phyloP scores from a whole-genome alignment of 768 basidiomycete species.

The Trametes elegans region DNA sequence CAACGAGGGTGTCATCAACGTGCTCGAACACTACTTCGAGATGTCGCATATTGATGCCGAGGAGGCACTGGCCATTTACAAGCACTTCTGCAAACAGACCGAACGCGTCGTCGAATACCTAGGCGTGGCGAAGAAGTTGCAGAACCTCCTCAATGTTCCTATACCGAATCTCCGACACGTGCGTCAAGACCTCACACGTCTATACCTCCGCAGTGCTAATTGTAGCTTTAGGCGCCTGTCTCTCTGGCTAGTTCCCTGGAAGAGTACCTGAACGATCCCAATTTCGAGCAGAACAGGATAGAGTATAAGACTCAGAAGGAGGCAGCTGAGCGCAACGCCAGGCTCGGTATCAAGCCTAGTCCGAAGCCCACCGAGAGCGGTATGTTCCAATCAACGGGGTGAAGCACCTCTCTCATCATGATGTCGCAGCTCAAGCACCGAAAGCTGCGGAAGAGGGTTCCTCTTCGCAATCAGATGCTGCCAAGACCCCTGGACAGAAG shows the following conservation, averaged over 20 bases:
- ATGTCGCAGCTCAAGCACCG: constrained; percentile 17
- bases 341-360: constrained; percentile 23
- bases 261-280: constrained; percentile 94
- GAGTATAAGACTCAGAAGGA: constrained; percentile 88
- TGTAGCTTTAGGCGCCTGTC: constrained; percentile 71
- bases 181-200: constrained; percentile 25
- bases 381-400: constrained; percentile 22
- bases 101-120: constrained; percentile 92
- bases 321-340: constrained; percentile 47
- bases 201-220: not conserved
- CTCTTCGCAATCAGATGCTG: constrained; percentile 10
- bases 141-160: constrained; percentile 89
- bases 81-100: constrained; percentile 91
- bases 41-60: constrained; percentile 94
- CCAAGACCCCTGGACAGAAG: constrained; percentile 41
- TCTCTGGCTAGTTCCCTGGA: constrained; percentile 91
- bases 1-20: constrained; percentile 90
- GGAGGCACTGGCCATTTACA: constrained; percentile 84
- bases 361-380: constrained; percentile 30
- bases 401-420: not conserved
- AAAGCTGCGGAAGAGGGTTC: constrained; percentile 16
- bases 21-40: constrained; percentile 94
- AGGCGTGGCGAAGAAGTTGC: constrained; percentile 86
- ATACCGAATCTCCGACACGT: constrained; percentile 94
- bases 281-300: constrained; percentile 91